Evolutionary conservation across 208 protist genomes (phyloP), one percentile per base, ranked within the genome.

Genomic region (Acanthamoeba healyi): DNA sequence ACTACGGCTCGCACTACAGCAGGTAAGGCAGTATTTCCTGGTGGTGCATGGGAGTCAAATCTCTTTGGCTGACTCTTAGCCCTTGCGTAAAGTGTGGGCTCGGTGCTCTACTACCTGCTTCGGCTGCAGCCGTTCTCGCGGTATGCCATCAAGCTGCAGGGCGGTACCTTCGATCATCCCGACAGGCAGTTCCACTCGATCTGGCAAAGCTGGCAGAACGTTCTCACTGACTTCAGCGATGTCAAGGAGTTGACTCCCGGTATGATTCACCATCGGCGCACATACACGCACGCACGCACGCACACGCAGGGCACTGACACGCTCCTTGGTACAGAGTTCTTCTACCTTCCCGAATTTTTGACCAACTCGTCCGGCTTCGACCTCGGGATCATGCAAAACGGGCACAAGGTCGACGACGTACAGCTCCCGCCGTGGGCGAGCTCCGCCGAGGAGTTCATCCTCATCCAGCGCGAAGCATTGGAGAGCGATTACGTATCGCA

Each of bases 121-220:
- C 98, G 99, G 38, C 77, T 99, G 7, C 99, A 99, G 97, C 99
- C 99, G 61, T 99, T 99, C 97, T 99, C 99, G 15, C 81, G 72
- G 15, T 95, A 93, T 26, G 96, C 97, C 58, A 74, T 97, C 2
- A 67, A 96, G 19, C 96, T 97, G 88, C 97, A 98, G 90, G 95
- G 94, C 42, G 93, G 93, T 29, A 46, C n/a, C 0, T 94, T 94
- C 29, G 93, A 94, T 40, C 93, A 94, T 19, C 77, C 93, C 34
- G 93, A 94, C 58, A 32, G 93, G 24, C 38, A 65, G 32, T 99
- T 99, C 97, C 97, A 99, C 94, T 98, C 97, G 2, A 97, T 99
- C 22, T 87, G 95, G n/a, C 65, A 98, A 22, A 97, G 96, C 65
- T 99, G 97, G 54, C 96, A 97, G 0, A 96, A 96, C 29, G 94